phyloP scores from a whole-genome alignment of 2,329 filamentous ascomycete genomes.

The Scytalidium sp. region DNA sequence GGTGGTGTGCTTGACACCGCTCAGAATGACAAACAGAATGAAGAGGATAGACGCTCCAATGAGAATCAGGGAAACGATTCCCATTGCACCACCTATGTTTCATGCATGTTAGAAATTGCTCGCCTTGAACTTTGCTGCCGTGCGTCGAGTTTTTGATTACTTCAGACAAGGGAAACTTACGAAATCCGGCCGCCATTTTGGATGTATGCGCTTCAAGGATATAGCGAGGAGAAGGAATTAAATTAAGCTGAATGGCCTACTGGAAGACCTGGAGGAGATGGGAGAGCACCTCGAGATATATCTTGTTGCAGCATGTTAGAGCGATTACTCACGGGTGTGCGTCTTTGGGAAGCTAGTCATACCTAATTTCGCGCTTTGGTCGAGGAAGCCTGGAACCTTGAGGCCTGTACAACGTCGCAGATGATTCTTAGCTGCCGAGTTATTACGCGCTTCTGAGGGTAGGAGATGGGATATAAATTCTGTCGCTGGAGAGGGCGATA shows the following conservation, averaged over 20 bases:
- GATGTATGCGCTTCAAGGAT: too few relatives aligned
- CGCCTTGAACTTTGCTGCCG: too few relatives aligned
- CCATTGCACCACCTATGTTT: conserved; percentile 49
- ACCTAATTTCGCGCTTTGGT: background rate
- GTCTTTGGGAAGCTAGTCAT: background rate
- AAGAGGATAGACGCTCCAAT: conserved; percentile 60
- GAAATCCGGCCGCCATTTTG: too few relatives aligned
- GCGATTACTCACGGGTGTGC: background rate
- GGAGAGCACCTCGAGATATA: background rate
- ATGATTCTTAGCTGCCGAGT: too few relatives aligned
- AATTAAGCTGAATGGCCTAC: background rate
- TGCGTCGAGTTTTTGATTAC: too few relatives aligned
- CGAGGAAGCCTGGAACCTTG: background rate
- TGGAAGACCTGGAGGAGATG: background rate
- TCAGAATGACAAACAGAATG: conserved; percentile 64
- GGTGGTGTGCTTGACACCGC: conserved; percentile 48
- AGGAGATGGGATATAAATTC: too few relatives aligned
- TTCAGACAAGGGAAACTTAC: too few relatives aligned
- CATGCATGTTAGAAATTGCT: background rate
- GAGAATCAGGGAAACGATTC: conserved; percentile 56
- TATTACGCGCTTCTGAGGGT: too few relatives aligned
- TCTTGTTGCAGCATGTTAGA: background rate
- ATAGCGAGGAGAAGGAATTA: too few relatives aligned
- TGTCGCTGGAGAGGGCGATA: too few relatives aligned
- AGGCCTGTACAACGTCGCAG: too few relatives aligned